Percentiles rank a stretch among this genome's conserved stretches.
Conservation (phyloP, 176 grass and related monocot genomes). For the Paspalum notatum region DNA sequence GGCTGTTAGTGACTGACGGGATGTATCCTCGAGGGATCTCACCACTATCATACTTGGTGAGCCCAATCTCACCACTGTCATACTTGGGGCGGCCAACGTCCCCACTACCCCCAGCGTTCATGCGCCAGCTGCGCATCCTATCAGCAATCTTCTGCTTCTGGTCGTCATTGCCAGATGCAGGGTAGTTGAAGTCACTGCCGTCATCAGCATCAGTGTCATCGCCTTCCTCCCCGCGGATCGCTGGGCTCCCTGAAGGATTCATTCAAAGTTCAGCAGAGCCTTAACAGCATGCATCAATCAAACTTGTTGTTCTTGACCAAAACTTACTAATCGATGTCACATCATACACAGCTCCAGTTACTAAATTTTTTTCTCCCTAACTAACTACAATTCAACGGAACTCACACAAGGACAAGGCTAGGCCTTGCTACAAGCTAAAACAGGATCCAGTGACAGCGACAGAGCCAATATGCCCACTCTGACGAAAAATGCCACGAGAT, state of each 20-base stretch:
- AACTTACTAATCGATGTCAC: background rate
- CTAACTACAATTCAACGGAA: conserved; percentile 20
- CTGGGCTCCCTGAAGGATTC: conserved; percentile 72
- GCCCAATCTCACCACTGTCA: conserved; percentile 79
- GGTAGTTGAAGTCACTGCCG: conserved; percentile 95
- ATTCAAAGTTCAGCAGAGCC: conserved; percentile 19
- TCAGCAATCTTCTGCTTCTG: conserved; percentile 96
- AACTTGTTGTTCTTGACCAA: background rate
- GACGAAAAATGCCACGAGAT: conserved; percentile 21
- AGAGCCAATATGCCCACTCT: background rate
- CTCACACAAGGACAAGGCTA: background rate
- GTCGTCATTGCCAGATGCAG: conserved; percentile 70
- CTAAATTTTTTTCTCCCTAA: background rate
- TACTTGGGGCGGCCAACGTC: conserved; percentile 85
- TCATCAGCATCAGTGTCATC: conserved; percentile 91
- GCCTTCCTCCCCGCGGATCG: conserved; percentile 76
- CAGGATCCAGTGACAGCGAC: conserved; percentile 6
- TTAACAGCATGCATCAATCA: background rate
- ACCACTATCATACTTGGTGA: conserved; percentile 61
- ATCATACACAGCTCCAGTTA: background rate
- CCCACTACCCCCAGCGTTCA: conserved; percentile 56
- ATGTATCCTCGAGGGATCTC: conserved; percentile 93
- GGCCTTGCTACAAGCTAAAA: background rate
- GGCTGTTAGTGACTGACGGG: conserved; percentile 92
- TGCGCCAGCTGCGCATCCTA: conserved; percentile 93